Percentiles rank a stretch among this genome's conserved stretches.
These are phyloP conservation scores for Phycomyces blakesleeanus DNA, from an alignment of 192 early-diverging fungal genomes.

Conservation along the genomic window DNA sequence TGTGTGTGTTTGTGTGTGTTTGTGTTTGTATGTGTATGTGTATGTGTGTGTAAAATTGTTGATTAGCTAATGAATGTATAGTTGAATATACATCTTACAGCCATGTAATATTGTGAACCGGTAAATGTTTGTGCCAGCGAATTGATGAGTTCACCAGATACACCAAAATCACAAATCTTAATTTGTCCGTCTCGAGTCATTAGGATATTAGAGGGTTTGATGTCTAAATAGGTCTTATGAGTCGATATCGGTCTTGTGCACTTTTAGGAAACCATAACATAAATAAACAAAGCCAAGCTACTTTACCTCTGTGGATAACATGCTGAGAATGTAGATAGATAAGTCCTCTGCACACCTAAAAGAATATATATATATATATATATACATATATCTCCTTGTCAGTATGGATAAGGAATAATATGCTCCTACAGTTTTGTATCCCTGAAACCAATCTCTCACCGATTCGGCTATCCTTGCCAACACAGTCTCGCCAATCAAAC, in stretches of 20 bases:
- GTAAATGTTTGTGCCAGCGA: conserved; percentile 91
- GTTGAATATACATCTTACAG: conserved; percentile 50
- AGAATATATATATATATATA: too few species aligned
- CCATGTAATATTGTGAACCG: conserved; percentile 94
- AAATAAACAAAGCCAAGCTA: too few species aligned
- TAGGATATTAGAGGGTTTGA: conserved; percentile 97
- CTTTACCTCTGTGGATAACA: conserved; percentile 85
- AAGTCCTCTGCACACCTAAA: conserved; percentile 73
- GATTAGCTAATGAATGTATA: background rate
- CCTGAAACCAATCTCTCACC: conserved; percentile 30
- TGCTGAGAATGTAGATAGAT: conserved; percentile 82
- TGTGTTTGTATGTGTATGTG: too few species aligned
- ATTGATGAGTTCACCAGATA: conserved; percentile 84
- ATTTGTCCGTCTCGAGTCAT: conserved; percentile 85
- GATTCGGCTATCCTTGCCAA: conserved; percentile 85
- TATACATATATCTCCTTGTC: too few species aligned
- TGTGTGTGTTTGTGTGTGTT: too few species aligned
- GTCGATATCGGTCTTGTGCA: background rate
- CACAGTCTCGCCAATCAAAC: conserved; percentile 79
- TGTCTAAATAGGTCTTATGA: conserved; percentile 52
- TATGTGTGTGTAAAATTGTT: too few species aligned
- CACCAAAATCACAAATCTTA: conserved; percentile 96
- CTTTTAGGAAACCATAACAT: background rate
- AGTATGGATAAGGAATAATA: background rate
- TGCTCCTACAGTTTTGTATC: background rate